phyloP scores from a whole-genome alignment of 441 rosid genomes.

The Arabidopsis hybrid region DNA sequence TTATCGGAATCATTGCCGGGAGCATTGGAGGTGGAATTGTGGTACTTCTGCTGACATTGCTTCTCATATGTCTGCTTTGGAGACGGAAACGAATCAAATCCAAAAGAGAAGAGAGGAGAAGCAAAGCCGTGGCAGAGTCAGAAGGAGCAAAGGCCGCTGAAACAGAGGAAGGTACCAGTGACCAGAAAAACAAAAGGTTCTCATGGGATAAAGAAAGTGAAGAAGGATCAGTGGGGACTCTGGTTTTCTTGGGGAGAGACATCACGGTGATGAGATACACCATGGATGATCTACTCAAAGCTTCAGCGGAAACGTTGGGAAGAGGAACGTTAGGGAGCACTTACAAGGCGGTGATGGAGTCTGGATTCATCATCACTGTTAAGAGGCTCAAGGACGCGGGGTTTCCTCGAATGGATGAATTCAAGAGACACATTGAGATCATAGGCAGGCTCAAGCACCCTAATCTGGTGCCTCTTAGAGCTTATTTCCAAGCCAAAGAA shows the following conservation, averaged over 20 bases:
- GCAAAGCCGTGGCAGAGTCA: conserved; percentile 32
- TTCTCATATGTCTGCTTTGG: conserved; percentile 25
- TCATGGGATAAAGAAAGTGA: conserved; percentile 68
- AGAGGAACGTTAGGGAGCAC: conserved; percentile 87
- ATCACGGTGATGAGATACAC: conserved; percentile 63
- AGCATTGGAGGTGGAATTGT: conserved; percentile 51
- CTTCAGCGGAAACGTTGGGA: conserved; percentile 87
- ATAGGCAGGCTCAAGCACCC: conserved; percentile 79
- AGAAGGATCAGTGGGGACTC: conserved; percentile 57
- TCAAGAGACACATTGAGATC: conserved; percentile 74
- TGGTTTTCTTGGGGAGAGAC: conserved; percentile 85
- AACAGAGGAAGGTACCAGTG: conserved; percentile 38
- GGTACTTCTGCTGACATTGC: conserved; percentile 31
- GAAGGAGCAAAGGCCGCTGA: conserved; percentile 33
- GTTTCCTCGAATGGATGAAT: conserved; percentile 71
- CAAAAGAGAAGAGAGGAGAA: conserved; percentile 41
- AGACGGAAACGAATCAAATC: neutral
- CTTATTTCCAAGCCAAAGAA: conserved; percentile 88
- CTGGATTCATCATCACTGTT: conserved; percentile 91
- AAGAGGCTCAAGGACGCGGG: conserved; percentile 80
- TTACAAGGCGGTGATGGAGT: conserved; percentile 87
- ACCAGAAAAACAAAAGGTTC: conserved; percentile 57
- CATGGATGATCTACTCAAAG: conserved; percentile 78
- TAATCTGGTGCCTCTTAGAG: conserved; percentile 77
- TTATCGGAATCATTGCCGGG: conserved; percentile 52